phyloP scores from a whole-genome alignment of 805 yeast genomes.

The Nadsonia fulvescens region DNA sequence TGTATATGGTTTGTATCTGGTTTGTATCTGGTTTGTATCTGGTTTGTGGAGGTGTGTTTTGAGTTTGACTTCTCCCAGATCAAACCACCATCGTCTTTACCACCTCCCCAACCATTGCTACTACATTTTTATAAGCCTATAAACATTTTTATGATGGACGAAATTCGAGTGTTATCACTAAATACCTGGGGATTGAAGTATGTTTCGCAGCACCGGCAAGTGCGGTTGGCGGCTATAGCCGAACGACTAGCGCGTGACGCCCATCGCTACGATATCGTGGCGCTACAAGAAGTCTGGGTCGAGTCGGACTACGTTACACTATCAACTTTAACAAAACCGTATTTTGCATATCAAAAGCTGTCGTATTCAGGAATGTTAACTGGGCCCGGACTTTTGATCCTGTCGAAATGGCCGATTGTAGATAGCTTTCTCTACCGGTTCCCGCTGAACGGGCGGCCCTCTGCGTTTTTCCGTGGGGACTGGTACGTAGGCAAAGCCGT shows the following conservation, averaged over 20 bases:
- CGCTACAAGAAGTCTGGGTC: conserved; percentile 92
- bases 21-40: too few species aligned
- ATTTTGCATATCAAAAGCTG: conserved; percentile 46
- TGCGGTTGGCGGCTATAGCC: conserved; percentile 60
- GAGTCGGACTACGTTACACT: conserved; percentile 65
- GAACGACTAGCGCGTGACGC: conserved; percentile 30
- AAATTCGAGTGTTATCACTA: conserved; percentile 14
- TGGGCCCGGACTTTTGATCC: conserved; percentile 82
- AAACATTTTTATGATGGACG: conserved; percentile 1
- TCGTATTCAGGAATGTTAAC: conserved; percentile 73
- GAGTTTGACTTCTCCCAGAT: too few species aligned
- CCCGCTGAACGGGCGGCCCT: conserved; percentile 86
- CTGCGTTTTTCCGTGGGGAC: conserved; percentile 88
- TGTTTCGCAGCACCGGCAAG: conserved; percentile 52
- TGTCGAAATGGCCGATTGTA: conserved; percentile 71
- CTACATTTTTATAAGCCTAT: too few species aligned
- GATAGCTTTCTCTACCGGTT: conserved; percentile 65
- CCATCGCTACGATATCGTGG: conserved; percentile 59
- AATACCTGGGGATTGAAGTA: conserved; percentile 58
- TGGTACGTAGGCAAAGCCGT: conserved; percentile 93
- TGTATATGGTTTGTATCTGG: too few species aligned
- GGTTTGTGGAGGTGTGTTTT: too few species aligned
- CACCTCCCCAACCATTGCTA: too few species aligned
- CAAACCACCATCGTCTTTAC: too few species aligned
- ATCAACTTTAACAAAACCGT: conserved; percentile 23